Base-by-base conservation (phyloP, 2,329 filamentous ascomycete genomes). In the Diatrype stigma region DNA sequence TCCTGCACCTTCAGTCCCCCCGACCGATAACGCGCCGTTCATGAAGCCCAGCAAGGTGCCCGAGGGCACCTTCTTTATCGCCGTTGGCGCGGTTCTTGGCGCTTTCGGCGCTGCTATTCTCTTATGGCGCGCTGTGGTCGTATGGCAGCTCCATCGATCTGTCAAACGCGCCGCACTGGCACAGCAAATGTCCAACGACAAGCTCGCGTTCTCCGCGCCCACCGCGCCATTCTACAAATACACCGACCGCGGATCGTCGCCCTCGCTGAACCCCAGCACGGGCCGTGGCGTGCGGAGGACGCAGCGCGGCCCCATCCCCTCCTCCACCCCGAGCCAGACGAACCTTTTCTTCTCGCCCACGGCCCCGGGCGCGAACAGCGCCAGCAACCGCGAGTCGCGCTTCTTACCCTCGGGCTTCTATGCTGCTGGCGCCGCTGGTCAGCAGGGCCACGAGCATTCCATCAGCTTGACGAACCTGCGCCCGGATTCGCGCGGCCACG, bases 301-400 rank as follows among this genome's bases (percentile, higher is more conserved):
- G 14, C 73, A 70, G 51, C 78, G 80, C 45, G 78, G 74, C 1
- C 76, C 78, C 3, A 70, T 73, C 28, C 77, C 77, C 2, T 81
- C 80, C 10, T 73, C 73, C 47, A 82, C 79, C 23, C 82, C 77
- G 11, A 87, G 81, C 63, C 75, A 79, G 60, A 83, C 83, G 35
- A 89, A 87, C 55, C 78, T 97, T 16, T 99, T 99, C 80, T 99
- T 96, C 76, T 96, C 91, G 7, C 94, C 94, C 0, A 97, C 94
- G 0, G 92, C 92, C 1, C 83, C 81, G 37, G 73, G 81, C 7
- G 75, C 77, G 51, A 74, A 78, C 47, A 71, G 73, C 54, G 71
- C 77, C 37, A 73, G 72, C 44, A 82, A 82, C 59, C 86, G 92
- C 48, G 83, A 81, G 52, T 96, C 90, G 1, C 77, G 78, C n/a